Conservation (phyloP, 1,284 basidiomycete species). For the Schizophyllum commune region DNA sequence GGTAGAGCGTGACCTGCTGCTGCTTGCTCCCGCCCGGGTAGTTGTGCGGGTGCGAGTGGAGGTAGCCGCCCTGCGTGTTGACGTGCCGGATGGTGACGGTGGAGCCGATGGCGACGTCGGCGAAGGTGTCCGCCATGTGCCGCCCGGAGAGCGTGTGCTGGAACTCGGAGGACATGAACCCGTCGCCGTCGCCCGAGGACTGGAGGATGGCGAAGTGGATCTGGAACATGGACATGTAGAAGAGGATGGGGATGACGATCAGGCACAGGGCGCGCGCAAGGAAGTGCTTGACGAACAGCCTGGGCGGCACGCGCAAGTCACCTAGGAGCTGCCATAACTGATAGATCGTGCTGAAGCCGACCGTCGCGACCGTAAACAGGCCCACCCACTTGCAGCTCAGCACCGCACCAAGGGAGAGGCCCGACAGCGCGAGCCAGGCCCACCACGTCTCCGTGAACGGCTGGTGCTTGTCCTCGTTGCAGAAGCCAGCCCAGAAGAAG, state of each 20-base stretch:
- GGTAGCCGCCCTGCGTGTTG: constrained; percentile 95
- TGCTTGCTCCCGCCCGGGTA: constrained; percentile 78
- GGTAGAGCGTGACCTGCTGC: constrained; percentile 99
- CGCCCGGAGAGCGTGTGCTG: constrained; percentile 93
- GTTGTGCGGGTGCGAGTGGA: constrained; percentile 89
- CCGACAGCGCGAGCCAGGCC: constrained; percentile 86
- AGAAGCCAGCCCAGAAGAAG: constrained; percentile 87
- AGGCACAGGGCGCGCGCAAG: constrained; percentile 83
- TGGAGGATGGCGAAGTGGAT: constrained; percentile 89
- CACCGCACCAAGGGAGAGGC: constrained; percentile 86
- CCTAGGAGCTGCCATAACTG: constrained; percentile 92
- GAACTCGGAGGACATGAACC: constrained; percentile 99
- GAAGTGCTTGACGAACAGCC: constrained; percentile 79
- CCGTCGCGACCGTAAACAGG: constrained; percentile 95
- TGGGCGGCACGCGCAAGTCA: constrained; percentile 74
- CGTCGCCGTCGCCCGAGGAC: constrained; percentile 92
- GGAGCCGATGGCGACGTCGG: constrained; percentile 87
- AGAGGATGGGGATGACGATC: constrained; percentile 75
- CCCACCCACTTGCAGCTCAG: constrained; percentile 98
- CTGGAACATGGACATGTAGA: constrained; percentile 95
- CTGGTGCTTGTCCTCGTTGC: constrained; percentile 78
- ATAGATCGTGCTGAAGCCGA: constrained; percentile 78
- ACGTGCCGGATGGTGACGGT: constrained; percentile 80
- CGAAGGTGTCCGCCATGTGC: constrained; percentile 88
- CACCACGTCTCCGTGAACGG: constrained; percentile 89